These are phyloP conservation scores for Salix arbutifolia DNA, from an alignment of 345 rosid species.

Conservation along the genomic window DNA sequence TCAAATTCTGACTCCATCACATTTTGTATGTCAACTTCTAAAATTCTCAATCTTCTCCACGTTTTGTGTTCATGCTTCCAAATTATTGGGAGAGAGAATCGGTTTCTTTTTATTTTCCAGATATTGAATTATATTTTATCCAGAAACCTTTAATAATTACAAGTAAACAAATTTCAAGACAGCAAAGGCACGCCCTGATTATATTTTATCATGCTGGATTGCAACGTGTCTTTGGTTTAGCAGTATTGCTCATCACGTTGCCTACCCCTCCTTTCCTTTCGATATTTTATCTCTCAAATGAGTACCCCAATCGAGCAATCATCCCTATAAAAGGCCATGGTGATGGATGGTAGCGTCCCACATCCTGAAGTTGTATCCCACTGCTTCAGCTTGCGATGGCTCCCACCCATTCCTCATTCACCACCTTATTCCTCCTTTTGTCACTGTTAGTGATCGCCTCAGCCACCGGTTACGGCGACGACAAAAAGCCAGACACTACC, in stretches of 20 bases:
- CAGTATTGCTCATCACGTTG: not conserved
- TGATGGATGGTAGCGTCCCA: not conserved
- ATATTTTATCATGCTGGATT: not conserved
- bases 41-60: too few relatives aligned
- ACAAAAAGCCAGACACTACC: not conserved
- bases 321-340: not conserved
- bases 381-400: conserved; percentile 7
- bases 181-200: too few relatives aligned
- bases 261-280: not conserved
- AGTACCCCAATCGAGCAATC: not conserved
- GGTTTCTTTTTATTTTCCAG: too few relatives aligned
- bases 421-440: conserved; percentile 25
- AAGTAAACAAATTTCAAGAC: too few relatives aligned
- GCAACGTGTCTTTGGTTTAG: not conserved
- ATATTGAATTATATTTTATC: not conserved
- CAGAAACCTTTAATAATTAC: not conserved
- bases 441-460: conserved; percentile 17
- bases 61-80: too few relatives aligned
- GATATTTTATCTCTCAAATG: not conserved
- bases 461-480: conserved; percentile 1
- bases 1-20: too few relatives aligned
- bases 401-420: not conserved
- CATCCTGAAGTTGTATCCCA: not conserved
- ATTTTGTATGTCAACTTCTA: too few relatives aligned
- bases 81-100: too few relatives aligned